A percentile compares a stretch with the other conserved stretches of the same genome.
These are phyloP conservation scores for Claviceps spartinae DNA, from an alignment of 2,329 filamentous ascomycete species.

Conservation along the genomic window DNA sequence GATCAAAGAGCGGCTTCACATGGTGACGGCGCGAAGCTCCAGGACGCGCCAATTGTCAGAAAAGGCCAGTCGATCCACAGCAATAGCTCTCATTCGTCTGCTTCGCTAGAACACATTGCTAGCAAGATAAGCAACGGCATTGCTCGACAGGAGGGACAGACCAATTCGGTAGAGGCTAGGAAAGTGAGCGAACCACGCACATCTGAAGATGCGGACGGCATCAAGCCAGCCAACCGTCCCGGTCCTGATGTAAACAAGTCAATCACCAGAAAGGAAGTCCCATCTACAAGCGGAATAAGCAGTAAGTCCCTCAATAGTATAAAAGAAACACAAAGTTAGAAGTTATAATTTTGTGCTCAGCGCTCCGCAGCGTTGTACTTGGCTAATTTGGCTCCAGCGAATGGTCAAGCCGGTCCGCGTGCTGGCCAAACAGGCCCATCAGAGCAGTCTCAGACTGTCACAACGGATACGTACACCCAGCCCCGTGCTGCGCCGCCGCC, in stretches of 20 bases:
- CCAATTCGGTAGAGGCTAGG: slow-evolving; percentile 14
- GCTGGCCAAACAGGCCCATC: neutral
- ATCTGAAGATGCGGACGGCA: slow-evolving; percentile 43
- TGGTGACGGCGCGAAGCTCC: slow-evolving; percentile 54
- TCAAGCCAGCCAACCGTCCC: slow-evolving; percentile 25
- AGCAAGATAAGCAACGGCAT: slow-evolving; percentile 22
- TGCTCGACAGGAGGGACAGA: slow-evolving; percentile 13
- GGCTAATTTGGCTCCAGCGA: slow-evolving; percentile 1
- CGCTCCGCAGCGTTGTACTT: neutral
- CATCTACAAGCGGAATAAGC: slow-evolving; percentile 22
- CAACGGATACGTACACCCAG: slow-evolving; percentile 41
- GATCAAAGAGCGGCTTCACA: slow-evolving; percentile 15
- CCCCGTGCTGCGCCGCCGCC: slow-evolving; percentile 43
- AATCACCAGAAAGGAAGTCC: slow-evolving; percentile 53
- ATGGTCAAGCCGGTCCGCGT: slow-evolving; percentile 3
- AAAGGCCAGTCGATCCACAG: slow-evolving; percentile 29
- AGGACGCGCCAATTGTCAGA: slow-evolving; percentile 62
- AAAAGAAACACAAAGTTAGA: neutral
- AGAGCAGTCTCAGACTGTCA: slow-evolving; percentile 9
- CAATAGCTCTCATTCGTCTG: slow-evolving; percentile 27
- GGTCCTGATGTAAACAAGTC: slow-evolving; percentile 30
- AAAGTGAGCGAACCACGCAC: slow-evolving; percentile 33
- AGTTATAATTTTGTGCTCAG: neutral
- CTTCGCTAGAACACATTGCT: slow-evolving; percentile 22
- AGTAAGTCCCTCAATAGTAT: slow-evolving; percentile 22